Base-by-base conservation (phyloP, 2,329 filamentous ascomycete genomes). In the Laburnicola sp. region DNA sequence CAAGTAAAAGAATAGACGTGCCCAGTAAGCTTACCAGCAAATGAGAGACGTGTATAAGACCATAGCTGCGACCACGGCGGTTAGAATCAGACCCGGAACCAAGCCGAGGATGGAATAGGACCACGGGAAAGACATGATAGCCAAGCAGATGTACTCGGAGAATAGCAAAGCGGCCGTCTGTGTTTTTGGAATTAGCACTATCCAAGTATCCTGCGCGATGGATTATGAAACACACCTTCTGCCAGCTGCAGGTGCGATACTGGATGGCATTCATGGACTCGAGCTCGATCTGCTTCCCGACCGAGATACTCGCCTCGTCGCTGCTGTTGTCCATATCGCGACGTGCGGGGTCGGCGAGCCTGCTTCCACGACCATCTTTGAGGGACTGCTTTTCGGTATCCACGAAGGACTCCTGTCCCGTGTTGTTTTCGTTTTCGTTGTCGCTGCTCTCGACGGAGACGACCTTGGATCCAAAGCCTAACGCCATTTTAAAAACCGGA, bases 71-170 rank as follows among this genome's bases (percentile, higher is more conserved):
- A 95, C 82, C 27, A 93, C 82, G 2, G 88, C 79, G 0, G 92
- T 96, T 68, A 96, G 70, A 55, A 96, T 93, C 47, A 97, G 73
- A 23, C 89, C 91, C 0, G 92, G 91, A 0, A 96, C 89, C 11
- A 97, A 81, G 6, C 92, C 92, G 6, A 97, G 82, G 26, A 93
- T 77, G 37, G 90, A 89, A 74, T 97, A 97, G 0, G 91, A 96
- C 82, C 89, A 96, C 0, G 92, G 92, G 62, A 97, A 97, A 44
- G 89, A 95, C 91, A 97, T 96, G 69, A 96, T 96, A 22, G 83
- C 83, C 74, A 97, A 76, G 71, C 91, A 96, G 53, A 97, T 97
- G 72, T 97, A 97, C 78, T 97, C 92, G 44, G 90, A 94, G 75
- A 97, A 96, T 45, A 97, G 84, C 61, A 96, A 73, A 1, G 87